A percentile compares a stretch with the other conserved stretches of the same genome.
These are phyloP conservation scores for Hypseocharis bilobata DNA, from an alignment of 441 rosid genomes.

Conservation along the genomic window DNA sequence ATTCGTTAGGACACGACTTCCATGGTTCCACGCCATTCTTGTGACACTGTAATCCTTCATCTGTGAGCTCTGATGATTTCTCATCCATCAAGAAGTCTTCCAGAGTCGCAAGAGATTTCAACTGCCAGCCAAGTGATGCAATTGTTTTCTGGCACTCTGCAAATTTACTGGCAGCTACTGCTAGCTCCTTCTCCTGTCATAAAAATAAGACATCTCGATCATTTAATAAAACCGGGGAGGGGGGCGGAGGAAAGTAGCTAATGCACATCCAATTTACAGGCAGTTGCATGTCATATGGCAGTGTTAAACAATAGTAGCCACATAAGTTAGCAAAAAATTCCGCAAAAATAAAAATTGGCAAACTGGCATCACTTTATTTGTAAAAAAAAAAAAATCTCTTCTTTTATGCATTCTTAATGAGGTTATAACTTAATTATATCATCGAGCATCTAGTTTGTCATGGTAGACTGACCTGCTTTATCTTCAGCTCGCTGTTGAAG, in stretches of 20 bases:
- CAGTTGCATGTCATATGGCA: no score
- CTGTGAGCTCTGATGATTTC: constrained; percentile 14
- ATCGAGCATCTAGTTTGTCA: background rate
- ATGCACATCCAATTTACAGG: no score
- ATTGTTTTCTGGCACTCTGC: constrained; percentile 85
- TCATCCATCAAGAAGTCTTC: constrained; percentile 51
- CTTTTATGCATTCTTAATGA: no score
- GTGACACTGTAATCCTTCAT: constrained; percentile 21
- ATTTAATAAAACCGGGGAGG: background rate
- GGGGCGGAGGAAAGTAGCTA: no score
- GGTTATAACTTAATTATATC: no score
- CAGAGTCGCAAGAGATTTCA: constrained; percentile 52
- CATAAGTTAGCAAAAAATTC: no score
- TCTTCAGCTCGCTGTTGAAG: constrained; percentile 39
- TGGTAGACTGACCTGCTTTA: constrained; percentile 48
- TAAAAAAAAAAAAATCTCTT: no score
- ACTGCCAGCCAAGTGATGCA: constrained; percentile 51
- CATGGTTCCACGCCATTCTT: constrained; percentile 9
- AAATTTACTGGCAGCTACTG: constrained; percentile 52
- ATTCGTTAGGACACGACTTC: constrained; percentile 19
- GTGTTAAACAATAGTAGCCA: no score
- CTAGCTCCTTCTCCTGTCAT: constrained; percentile 62
- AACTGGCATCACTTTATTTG: no score
- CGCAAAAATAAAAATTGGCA: no score
- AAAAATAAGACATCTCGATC: constrained; percentile 11